These are phyloP conservation scores for Madurella fahalii DNA, from an alignment of 2,329 filamentous ascomycete species.

Conservation along the genomic window DNA sequence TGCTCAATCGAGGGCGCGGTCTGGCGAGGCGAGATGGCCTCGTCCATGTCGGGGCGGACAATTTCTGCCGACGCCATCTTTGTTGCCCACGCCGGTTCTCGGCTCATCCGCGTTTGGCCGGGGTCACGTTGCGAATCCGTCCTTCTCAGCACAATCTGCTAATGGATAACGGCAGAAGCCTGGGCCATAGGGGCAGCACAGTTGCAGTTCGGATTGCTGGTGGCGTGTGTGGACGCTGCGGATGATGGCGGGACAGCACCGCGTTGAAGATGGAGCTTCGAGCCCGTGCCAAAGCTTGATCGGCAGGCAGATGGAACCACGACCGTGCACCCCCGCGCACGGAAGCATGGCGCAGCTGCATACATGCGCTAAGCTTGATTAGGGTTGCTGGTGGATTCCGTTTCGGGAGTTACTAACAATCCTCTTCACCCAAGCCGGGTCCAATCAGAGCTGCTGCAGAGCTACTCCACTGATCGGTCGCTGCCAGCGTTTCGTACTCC, in stretches of 20 bases:
- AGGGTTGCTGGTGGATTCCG: conserved; percentile 1
- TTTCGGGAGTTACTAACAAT: background rate
- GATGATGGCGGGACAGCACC: too few relatives aligned
- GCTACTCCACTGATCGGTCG: too few relatives aligned
- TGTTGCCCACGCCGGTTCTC: background rate
- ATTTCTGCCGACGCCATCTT: conserved; percentile 12
- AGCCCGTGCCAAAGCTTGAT: too few relatives aligned
- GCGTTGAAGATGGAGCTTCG: too few relatives aligned
- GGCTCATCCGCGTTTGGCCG: background rate
- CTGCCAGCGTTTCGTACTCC: too few relatives aligned
- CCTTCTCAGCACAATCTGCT: background rate
- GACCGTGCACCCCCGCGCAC: too few relatives aligned
- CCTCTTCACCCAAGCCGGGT: background rate
- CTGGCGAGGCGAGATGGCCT: conserved; percentile 36
- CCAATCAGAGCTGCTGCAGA: background rate
- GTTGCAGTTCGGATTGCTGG: background rate
- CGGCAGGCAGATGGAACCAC: too few relatives aligned
- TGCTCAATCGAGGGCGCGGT: conserved; percentile 31
- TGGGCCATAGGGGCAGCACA: background rate
- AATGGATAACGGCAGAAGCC: background rate
- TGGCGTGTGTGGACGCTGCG: background rate
- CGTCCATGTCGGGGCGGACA: conserved; percentile 27
- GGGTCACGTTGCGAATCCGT: background rate
- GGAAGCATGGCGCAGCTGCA: conserved; percentile 1
- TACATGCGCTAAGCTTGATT: background rate